phyloP scores from a whole-genome alignment of 345 rosid species.

The Brassica juncea region DNA sequence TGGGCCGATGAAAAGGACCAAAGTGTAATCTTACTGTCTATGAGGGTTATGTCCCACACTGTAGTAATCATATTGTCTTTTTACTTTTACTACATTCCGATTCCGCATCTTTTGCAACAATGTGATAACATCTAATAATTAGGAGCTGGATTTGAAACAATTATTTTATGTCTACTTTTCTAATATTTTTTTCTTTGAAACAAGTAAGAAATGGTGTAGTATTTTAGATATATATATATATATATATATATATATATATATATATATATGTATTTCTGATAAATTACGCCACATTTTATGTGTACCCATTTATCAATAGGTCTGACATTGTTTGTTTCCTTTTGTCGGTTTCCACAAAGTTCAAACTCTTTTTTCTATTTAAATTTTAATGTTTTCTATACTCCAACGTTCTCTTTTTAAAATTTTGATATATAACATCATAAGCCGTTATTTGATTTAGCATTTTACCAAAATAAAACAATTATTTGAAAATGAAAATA shows the following conservation, averaged over 20 bases:
- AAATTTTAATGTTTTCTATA: background rate
- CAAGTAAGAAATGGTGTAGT: background rate
- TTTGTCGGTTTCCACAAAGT: constrained; percentile 44
- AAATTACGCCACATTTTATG: background rate
- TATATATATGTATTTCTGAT: background rate
- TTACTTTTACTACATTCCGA: background rate
- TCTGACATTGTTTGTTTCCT: constrained; percentile 28
- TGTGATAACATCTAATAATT: background rate
- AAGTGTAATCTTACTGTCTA: constrained; percentile 30
- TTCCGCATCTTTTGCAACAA: constrained; percentile 6
- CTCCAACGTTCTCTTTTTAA: background rate
- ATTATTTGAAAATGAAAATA: background rate
- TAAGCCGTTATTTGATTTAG: background rate
- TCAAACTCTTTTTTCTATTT: constrained; percentile 24
- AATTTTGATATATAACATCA: background rate
- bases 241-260: background rate
- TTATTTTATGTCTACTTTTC: background rate
- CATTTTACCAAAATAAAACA: background rate
- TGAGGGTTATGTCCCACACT: constrained; percentile 18
- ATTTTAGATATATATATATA: background rate
- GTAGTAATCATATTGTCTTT: constrained; percentile 11
- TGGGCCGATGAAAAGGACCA: constrained; percentile 35
- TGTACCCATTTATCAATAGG: background rate
- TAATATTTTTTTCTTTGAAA: background rate
- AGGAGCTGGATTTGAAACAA: background rate